These are phyloP conservation scores for Fusarium armeniacum DNA, from an alignment of 2,329 filamentous ascomycete genomes.

Conservation along the genomic window DNA sequence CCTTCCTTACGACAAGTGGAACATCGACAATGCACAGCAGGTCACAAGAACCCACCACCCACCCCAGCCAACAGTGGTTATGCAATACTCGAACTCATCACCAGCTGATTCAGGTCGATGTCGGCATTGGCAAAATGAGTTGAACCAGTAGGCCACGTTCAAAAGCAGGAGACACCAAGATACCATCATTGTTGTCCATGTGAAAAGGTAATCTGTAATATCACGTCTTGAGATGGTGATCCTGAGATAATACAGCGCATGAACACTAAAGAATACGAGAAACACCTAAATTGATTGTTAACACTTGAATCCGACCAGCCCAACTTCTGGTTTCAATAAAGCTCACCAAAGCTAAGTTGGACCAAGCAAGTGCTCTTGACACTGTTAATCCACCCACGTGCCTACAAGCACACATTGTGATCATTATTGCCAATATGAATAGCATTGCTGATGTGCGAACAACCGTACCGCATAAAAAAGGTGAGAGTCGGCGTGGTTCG, in stretches of 20 bases:
- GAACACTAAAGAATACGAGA: not conserved
- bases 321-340: not conserved
- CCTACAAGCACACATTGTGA: slow-evolving; percentile 19
- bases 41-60: not conserved
- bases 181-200: slow-evolving; percentile 4
- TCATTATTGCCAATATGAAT: slow-evolving; percentile 27
- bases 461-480: slow-evolving; percentile 3
- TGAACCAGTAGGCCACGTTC: slow-evolving; percentile 7
- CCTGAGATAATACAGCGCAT: slow-evolving; percentile 4
- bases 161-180: slow-evolving; percentile 1
- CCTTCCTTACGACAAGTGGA: slow-evolving; percentile 5
- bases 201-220: slow-evolving; percentile 11
- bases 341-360: slow-evolving; percentile 1
- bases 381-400: slow-evolving; percentile 14
- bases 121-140: slow-evolving; percentile 11
- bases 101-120: not conserved
- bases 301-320: not conserved
- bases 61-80: not conserved
- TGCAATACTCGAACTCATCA: not conserved
- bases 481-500: not conserved
- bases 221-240: not conserved
- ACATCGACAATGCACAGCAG: not conserved
- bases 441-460: slow-evolving; percentile 12
- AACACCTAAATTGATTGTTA: slow-evolving; percentile 6
- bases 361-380: not conserved